These are phyloP conservation scores for Halenospora varia DNA, from an alignment of 495 filamentous ascomycete genomes.

Conservation along the genomic window DNA sequence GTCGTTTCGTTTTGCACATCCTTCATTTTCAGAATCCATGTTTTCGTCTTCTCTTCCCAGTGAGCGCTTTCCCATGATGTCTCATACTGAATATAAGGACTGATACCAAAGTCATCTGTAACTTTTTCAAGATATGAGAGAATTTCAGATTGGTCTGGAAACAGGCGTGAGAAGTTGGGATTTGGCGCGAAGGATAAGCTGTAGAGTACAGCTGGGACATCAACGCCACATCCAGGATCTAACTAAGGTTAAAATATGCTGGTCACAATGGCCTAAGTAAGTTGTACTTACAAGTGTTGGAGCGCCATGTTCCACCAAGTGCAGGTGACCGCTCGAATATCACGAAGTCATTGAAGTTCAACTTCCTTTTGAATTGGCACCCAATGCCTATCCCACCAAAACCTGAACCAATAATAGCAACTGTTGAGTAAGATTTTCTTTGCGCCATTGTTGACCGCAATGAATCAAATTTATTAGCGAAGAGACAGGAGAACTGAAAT, in stretches of 20 bases:
- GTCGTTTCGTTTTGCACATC: too few species aligned
- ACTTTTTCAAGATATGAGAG: conserved; percentile 1
- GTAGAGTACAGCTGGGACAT: conserved; percentile 28
- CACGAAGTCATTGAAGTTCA: conserved; percentile 22
- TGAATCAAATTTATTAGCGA: too few species aligned
- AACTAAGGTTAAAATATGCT: not conserved
- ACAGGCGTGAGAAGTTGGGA: conserved; percentile 25
- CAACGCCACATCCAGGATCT: conserved; percentile 30
- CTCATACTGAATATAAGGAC: not conserved
- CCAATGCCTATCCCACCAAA: conserved; percentile 28
- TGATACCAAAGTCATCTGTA: not conserved
- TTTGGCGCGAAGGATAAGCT: conserved; percentile 29
- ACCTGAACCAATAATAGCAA: conserved; percentile 3
- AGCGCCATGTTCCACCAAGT: conserved; percentile 27
- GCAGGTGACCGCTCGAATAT: conserved; percentile 25
- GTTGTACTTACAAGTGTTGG: conserved; percentile 12
- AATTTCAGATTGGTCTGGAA: conserved; percentile 26
- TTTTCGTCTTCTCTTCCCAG: not conserved
- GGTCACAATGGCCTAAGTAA: not conserved
- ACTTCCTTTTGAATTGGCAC: conserved; percentile 22
- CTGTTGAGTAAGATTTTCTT: too few species aligned
- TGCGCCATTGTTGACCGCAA: too few species aligned
- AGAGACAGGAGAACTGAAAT: too few species aligned
- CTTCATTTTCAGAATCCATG: not conserved
- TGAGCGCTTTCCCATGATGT: conserved; percentile 1